phyloP scores from a whole-genome alignment of 1,284 basidiomycete genomes.

The Cronartium ribicola region DNA sequence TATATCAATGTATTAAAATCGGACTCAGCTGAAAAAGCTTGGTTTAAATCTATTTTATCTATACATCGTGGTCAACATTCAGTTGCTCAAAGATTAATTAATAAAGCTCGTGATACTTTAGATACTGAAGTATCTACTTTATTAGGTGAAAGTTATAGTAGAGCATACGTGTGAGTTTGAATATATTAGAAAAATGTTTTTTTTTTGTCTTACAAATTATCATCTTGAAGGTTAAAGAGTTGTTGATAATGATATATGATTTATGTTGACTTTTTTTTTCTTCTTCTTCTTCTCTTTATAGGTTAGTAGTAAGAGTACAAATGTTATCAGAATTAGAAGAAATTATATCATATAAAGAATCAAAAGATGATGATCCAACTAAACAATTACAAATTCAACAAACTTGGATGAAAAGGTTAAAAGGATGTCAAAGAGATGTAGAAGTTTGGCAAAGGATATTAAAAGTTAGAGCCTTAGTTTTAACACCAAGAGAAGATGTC shows the following conservation, averaged over 20 bases:
- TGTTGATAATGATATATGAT: too few relatives aligned
- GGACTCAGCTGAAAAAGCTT: slow-evolving; percentile 89
- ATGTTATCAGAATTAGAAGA: slow-evolving; percentile 98
- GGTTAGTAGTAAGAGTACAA: slow-evolving; percentile 93
- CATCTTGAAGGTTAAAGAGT: too few relatives aligned
- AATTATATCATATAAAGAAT: slow-evolving; percentile 92
- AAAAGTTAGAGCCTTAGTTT: slow-evolving; percentile 88
- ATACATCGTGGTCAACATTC: slow-evolving; percentile 95
- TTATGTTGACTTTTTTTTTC: background rate
- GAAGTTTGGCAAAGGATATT: slow-evolving; percentile 99
- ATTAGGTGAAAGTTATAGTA: slow-evolving; percentile 90
- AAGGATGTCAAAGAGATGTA: slow-evolving; percentile 96
- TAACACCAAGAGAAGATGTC: slow-evolving; percentile 89
- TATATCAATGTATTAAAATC: slow-evolving; percentile 90
- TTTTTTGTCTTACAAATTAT: too few relatives aligned
- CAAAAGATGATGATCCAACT: slow-evolving; percentile 79
- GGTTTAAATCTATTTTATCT: slow-evolving; percentile 91
- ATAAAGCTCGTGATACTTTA: slow-evolving; percentile 86
- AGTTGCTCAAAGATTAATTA: slow-evolving; percentile 83
- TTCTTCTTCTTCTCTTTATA: slow-evolving; percentile 49
- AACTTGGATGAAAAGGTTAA: slow-evolving; percentile 65
- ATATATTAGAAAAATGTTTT: background rate
- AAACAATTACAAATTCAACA: slow-evolving; percentile 73
- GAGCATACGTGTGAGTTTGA: slow-evolving; percentile 78
- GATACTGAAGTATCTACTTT: slow-evolving; percentile 89